Evolutionary conservation across 1,284 basidiomycete species (phyloP).

Genomic region (Apiotrichum akiyoshidainum): DNA sequence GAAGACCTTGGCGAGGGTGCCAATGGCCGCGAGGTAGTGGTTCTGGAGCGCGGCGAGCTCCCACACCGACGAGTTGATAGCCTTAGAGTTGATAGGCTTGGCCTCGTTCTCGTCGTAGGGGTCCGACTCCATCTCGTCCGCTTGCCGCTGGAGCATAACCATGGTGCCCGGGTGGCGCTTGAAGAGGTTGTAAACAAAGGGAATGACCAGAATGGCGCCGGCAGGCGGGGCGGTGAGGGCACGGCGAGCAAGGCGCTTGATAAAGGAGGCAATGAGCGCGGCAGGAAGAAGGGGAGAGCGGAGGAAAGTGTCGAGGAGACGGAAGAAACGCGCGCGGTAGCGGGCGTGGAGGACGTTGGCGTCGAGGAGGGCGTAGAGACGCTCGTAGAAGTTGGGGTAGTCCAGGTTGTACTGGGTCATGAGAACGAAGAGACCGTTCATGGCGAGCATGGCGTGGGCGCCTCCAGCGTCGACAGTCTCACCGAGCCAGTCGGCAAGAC

Average conservation of each 20-base stretch:
- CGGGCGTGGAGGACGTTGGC: slow-evolving; percentile 83
- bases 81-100: slow-evolving; percentile 73
- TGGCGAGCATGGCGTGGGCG: slow-evolving; percentile 78
- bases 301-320: slow-evolving; percentile 84
- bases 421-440: slow-evolving; percentile 87
- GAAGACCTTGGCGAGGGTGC: slow-evolving; percentile 80
- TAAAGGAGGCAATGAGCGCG: slow-evolving; percentile 84
- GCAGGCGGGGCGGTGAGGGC: slow-evolving; percentile 83
- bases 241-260: slow-evolving; percentile 83
- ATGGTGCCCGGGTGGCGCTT: slow-evolving; percentile 89
- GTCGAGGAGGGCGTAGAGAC: slow-evolving; percentile 86
- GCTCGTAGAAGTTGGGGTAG: slow-evolving; percentile 91
- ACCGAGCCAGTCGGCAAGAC: slow-evolving; percentile 93
- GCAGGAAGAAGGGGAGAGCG: slow-evolving; percentile 88
- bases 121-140: slow-evolving; percentile 45
- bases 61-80: slow-evolving; percentile 86
- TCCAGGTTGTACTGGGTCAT: slow-evolving; percentile 95
- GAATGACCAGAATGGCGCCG: slow-evolving; percentile 83
- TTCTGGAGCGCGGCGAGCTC: slow-evolving; percentile 74
- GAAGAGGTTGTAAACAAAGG: slow-evolving; percentile 92
- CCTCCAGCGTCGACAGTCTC: slow-evolving; percentile 83
- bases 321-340: slow-evolving; percentile 91
- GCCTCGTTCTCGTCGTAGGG: slow-evolving; percentile 63
- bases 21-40: slow-evolving; percentile 82
- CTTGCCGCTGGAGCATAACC: slow-evolving; percentile 77